Evolutionary conservation across 73 alveolate species (phyloP), one percentile per base, ranked within the genome.

Genomic region (Blepharisma japonicum): DNA sequence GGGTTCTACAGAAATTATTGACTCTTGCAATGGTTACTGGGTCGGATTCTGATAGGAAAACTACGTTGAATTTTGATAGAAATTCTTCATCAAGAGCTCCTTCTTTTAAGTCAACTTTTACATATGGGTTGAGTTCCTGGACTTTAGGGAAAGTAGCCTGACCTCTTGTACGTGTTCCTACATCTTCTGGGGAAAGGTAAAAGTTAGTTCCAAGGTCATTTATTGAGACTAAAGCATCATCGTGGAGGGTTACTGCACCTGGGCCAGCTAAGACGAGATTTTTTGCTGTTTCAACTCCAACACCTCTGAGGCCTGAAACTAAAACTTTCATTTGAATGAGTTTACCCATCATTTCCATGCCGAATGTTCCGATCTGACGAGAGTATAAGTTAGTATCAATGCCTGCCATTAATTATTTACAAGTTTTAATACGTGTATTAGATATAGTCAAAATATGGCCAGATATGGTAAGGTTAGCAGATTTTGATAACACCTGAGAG

Each of bases 271-370:
- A 87, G 78, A 96, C 94, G 56, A 97, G 86, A 78, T 97, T 97
- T 91, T 97, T 97, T 25, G 99, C 99, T n/a, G 82, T 55, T 74
- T 81, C 93, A 20, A 79, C 93, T 6, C 97, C 97, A 53, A 91
- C 79, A 6, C 97, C 97, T 56, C 97, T 61, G 68, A 91, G 82
- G 6, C 97, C 97, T 7, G 85, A 66, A 45, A 91, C 77, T 50
- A 91, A 84, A 56, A 91, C 94, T 67, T 96, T 91, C 91, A 96
- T 82, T 83, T 94, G 90, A 77, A 96, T 92, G 68, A 96, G 91
- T 85, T 95, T 94, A 76, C 98, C 98, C 98, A 96, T 95, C 77
- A 98, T 90, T 82, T 96, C 98, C 97, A 96, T 94, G 55, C 99
- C 99, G 86, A 91, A 95, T 76, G 99, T 90, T 55, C 99, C 99